Evolutionary conservation across 306 rosid species (phyloP).

Genomic region (Cicer yamashitae): DNA sequence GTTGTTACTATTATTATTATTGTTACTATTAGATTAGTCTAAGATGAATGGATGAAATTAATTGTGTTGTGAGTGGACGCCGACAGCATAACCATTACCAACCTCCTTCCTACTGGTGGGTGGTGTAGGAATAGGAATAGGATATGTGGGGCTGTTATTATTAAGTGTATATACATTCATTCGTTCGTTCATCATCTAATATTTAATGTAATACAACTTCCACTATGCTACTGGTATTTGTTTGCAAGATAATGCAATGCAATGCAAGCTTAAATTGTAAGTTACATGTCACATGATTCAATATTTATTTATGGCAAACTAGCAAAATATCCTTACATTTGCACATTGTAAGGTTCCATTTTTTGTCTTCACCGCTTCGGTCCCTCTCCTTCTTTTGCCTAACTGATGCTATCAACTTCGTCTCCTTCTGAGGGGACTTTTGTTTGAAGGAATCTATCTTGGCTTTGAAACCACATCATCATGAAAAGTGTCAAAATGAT

Average conservation of each 20-base stretch:
- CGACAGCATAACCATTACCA: slow-evolving; percentile 48
- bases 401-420: too few relatives aligned
- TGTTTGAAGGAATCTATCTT: too few relatives aligned
- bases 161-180: slow-evolving; percentile 55
- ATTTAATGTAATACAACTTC: slow-evolving; percentile 46
- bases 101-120: slow-evolving; percentile 36
- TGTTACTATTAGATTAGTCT: slow-evolving; percentile 12
- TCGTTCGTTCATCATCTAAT: slow-evolving; percentile 43
- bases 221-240: background rate
- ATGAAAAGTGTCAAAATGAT: too few relatives aligned
- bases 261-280: slow-evolving; percentile 2
- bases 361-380: too few relatives aligned
- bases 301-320: background rate
- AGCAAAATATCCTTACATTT: too few relatives aligned
- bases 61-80: slow-evolving; percentile 39
- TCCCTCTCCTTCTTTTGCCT: too few relatives aligned
- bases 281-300: background rate
- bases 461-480: too few relatives aligned
- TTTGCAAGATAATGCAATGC: background rate
- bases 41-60: slow-evolving; percentile 35
- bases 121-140: slow-evolving; percentile 24
- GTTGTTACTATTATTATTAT: slow-evolving; percentile 1
- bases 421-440: too few relatives aligned
- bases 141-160: slow-evolving; percentile 18
- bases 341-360: too few relatives aligned